Evolutionary conservation across 768 basidiomycete genomes (phyloP).

Genomic region (Chalciporus piperatus): DNA sequence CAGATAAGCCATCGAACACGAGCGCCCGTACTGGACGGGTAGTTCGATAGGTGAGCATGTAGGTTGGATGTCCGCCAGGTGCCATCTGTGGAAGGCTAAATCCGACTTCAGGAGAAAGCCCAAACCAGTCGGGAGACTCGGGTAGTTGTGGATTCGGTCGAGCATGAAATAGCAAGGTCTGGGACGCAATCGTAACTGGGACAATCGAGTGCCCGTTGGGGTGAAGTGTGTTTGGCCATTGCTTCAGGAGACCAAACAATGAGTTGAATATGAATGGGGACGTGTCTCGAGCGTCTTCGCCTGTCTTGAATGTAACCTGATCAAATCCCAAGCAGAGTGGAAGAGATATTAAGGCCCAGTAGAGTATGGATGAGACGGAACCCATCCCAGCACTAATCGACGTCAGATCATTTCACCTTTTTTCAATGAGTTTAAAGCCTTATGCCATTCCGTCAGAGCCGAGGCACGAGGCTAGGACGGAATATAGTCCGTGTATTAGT

Average conservation of each 20-base stretch:
- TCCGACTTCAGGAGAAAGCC: conserved; percentile 4
- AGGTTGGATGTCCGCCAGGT: neutral
- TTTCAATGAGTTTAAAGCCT: too few species aligned
- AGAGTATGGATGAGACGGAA: too few species aligned
- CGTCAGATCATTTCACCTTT: too few species aligned
- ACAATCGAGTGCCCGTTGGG: conserved; percentile 3
- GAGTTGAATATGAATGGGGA: conserved; percentile 6
- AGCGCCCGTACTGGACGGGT: conserved; percentile 1
- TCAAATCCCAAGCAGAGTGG: too few species aligned
- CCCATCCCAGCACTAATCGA: too few species aligned
- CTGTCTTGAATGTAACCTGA: neutral
- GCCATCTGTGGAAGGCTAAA: conserved; percentile 6
- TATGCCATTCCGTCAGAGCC: too few species aligned
- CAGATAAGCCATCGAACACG: conserved; percentile 6
- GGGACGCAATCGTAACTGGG: conserved; percentile 1
- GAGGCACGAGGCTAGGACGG: too few species aligned
- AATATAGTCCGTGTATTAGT: too few species aligned
- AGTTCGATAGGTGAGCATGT: conserved; percentile 4
- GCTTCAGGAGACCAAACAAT: conserved; percentile 5
- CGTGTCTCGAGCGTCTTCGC: neutral
- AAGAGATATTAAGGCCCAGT: too few species aligned
- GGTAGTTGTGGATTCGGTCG: neutral
- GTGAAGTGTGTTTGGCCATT: conserved; percentile 7
- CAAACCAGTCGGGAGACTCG: conserved; percentile 4
- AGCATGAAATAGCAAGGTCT: conserved; percentile 3